phyloP scores from a whole-genome alignment of 208 protist genomes.

The Crithidia acanthocephali region DNA sequence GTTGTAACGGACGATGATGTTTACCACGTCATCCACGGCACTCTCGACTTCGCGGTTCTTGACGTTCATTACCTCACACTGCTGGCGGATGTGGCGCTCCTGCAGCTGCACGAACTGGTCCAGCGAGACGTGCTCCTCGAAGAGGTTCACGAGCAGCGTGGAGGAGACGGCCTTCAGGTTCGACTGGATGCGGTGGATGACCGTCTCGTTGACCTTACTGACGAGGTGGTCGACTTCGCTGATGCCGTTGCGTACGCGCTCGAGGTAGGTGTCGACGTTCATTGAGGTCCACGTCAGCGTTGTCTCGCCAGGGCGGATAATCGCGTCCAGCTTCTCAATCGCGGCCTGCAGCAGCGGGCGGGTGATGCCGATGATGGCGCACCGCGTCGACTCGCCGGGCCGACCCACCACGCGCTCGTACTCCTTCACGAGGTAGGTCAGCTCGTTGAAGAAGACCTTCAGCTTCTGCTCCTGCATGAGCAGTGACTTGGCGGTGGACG shows the following conservation, averaged over 20 bases:
- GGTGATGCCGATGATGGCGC: conserved; percentile 85
- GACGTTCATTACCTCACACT: conserved; percentile 92
- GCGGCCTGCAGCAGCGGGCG: conserved; percentile 91
- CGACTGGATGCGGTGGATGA: conserved; percentile 91
- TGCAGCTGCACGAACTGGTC: conserved; percentile 94
- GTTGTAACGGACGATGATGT: conserved; percentile 63
- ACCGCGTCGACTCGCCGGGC: conserved; percentile 31
- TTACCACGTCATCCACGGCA: conserved; percentile 90
- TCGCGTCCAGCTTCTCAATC: conserved; percentile 91
- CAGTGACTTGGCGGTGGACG: conserved; percentile 85
- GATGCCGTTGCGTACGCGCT: conserved; percentile 86
- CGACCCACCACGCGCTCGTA: conserved; percentile 56
- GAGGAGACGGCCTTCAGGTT: conserved; percentile 92
- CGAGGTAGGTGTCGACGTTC: conserved; percentile 96
- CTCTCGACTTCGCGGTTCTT: conserved; percentile 95
- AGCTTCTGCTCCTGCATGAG: conserved; percentile 96
- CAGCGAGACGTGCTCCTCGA: conserved; percentile 82
- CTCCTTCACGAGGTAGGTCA: conserved; percentile 91
- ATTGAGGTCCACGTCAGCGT: conserved; percentile 97
- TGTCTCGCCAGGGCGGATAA: conserved; percentile 82
- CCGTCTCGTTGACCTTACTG: conserved; percentile 94
- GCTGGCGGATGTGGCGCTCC: conserved; percentile 89
- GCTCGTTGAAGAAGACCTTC: conserved; percentile 95
- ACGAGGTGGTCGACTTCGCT: conserved; percentile 69
- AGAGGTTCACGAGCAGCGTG: conserved; percentile 88